phyloP scores from a whole-genome alignment of 805 yeast species.

The Wickerhamomyces chaumierensis region DNA sequence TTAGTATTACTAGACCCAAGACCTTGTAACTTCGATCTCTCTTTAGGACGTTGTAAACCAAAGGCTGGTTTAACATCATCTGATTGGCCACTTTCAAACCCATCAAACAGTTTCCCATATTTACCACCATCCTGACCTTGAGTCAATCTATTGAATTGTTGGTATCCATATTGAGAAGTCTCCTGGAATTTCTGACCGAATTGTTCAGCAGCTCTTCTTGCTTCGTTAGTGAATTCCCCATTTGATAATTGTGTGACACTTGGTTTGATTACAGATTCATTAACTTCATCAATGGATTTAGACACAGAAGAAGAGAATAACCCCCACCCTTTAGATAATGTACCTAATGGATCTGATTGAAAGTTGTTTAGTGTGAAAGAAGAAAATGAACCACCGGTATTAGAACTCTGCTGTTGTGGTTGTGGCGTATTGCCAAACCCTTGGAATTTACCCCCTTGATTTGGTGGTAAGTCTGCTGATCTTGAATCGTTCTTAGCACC shows the following conservation, averaged over 20 bases:
- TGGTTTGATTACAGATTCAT: conserved; percentile 86
- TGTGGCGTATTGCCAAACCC: conserved; percentile 84
- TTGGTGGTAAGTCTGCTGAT: conserved; percentile 77
- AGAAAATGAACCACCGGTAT: conserved; percentile 32
- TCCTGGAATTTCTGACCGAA: conserved; percentile 92
- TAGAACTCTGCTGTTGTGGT: conserved; percentile 21
- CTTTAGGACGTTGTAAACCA: conserved; percentile 48
- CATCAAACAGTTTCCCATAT: conserved; percentile 47
- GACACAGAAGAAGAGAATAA: conserved; percentile 77
- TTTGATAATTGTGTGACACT: conserved; percentile 70
- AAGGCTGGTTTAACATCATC: conserved; percentile 44
- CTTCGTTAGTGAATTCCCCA: conserved; percentile 70
- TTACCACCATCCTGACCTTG: conserved; percentile 20
- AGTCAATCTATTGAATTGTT: conserved; percentile 38
- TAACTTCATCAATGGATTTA: conserved; percentile 76
- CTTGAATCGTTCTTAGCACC: conserved; percentile 64
- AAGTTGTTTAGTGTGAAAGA: conserved; percentile 56
- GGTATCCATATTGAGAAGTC: conserved; percentile 67
- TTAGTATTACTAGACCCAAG: too few species aligned
- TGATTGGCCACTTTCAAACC: conserved; percentile 29
- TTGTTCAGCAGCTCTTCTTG: conserved; percentile 89
- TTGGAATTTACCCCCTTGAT: conserved; percentile 85
- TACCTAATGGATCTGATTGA: conserved; percentile 82
- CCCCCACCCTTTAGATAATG: conserved; percentile 90
- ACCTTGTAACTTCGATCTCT: conserved; percentile 47